Evolutionary conservation across 129 eudicot genomes (phyloP).

Genomic region (Gnaphalium uliginosum): DNA sequence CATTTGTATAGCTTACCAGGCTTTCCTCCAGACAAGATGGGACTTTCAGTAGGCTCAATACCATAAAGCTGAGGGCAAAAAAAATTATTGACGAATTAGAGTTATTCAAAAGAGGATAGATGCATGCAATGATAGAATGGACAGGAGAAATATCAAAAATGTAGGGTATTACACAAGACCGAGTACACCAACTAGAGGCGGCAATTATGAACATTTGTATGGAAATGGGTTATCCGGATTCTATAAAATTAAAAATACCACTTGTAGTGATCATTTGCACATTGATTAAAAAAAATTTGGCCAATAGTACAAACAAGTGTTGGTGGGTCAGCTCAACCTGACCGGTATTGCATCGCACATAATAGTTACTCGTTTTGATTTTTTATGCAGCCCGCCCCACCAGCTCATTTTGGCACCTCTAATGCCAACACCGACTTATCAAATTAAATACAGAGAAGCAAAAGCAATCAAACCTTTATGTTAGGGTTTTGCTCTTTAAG

Average conservation of each 20-base stretch:
- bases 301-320: not conserved
- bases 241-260: not conserved
- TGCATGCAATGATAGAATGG: conserved; percentile 2
- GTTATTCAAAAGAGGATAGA: not conserved
- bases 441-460: conserved; percentile 15
- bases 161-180: not conserved
- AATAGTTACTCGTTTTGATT: not conserved
- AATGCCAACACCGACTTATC: not conserved
- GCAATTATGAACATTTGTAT: not conserved
- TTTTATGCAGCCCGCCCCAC: not conserved
- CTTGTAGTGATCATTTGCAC: not conserved
- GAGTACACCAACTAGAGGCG: not conserved
- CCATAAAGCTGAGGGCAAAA: conserved; percentile 51
- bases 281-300: too few relatives aligned
- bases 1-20: conserved; percentile 64
- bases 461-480: conserved; percentile 59
- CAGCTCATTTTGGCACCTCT: not conserved
- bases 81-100: conserved; percentile 5
- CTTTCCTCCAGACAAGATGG: conserved; percentile 86
- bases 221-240: not conserved
- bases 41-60: conserved; percentile 85
- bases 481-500: conserved; percentile 78
- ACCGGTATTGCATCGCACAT: conserved; percentile 13
- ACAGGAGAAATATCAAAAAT: conserved; percentile 7
- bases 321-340: not conserved